Base-by-base conservation (phyloP, 116 monocot species). In the Zostera marina region DNA sequence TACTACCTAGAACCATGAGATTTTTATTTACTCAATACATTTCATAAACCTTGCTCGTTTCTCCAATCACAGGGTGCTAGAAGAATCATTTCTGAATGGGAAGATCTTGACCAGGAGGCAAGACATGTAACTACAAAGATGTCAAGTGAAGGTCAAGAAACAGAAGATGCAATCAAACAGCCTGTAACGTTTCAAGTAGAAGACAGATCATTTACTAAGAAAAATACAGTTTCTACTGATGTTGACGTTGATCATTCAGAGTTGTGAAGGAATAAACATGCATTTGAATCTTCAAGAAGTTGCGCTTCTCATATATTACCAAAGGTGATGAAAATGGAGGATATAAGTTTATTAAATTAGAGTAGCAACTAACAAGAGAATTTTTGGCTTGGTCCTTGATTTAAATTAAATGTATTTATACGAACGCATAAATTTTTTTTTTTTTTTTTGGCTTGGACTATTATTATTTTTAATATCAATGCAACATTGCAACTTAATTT, bases 71-170 rank as follows among this genome's bases (percentile, higher is more conserved):
- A 96, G 96, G 82, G 96, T 61, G 96, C 96, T 13, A 81, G 60
- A 72, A 88, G 96, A 78, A 96, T 96, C 46, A 42, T 96, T n/a
- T 53, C 80, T 5, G 96, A 96, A 61, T 96, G 96, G 96, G 74
- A 66, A 68, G 80, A 80, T 68, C 82, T 96, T 52, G 96, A 96
- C 69, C 22, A 69, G 9, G 96, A 96, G 69, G 89, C 82, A 40
- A 75, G 80, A 62, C 51, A 14, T 53, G 44, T 88, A 9, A 88
- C 85, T 16, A 70, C 66, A 46, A 77, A 52, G 65, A 85, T 80
- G 8, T 52, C 76, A 58, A 82, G 89, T 13, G 89, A 85, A 64
- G 74, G 79, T 26, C 9, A 57, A 10, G 81, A 72, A 61, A 10
- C 62, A 8, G 44, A 32, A 17, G 76, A 74, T 23, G 42, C 55